These are phyloP conservation scores for Aspergillus wentii DNA, from an alignment of 495 filamentous ascomycete genomes.

Conservation along the genomic window DNA sequence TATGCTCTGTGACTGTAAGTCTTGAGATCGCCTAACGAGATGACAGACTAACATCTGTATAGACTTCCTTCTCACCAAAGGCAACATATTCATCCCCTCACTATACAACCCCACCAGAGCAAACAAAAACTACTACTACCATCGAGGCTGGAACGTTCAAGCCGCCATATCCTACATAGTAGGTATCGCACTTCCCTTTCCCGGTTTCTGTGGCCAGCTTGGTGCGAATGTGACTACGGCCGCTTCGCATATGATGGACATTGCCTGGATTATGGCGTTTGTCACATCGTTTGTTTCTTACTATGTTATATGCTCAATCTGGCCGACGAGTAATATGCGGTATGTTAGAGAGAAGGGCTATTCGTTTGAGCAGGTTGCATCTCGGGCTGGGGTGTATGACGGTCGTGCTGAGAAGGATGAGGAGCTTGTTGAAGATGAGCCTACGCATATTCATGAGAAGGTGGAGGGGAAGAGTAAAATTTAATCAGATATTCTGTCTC, in stretches of 20 bases:
- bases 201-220: constrained; percentile 34
- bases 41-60: not conserved
- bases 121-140: constrained; percentile 33
- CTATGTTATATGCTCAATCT: constrained; percentile 28
- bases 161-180: constrained; percentile 53
- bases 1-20: constrained; percentile 49
- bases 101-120: constrained; percentile 20
- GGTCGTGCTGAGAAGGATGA: no score
- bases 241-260: constrained; percentile 25
- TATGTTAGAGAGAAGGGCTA: no score
- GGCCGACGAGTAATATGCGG: constrained; percentile 37
- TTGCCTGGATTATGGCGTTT: constrained; percentile 39
- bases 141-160: constrained; percentile 50
- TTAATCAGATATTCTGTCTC: no score
- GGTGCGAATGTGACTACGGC: constrained; percentile 23
- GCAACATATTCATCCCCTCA: constrained; percentile 47
- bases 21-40: not conserved
- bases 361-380: no score
- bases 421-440: no score
- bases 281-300: constrained; percentile 29
- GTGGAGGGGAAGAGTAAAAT: no score
- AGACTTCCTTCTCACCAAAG: constrained; percentile 50
- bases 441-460: no score
- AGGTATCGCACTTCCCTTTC: constrained; percentile 52
- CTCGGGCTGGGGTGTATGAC: no score